These are phyloP conservation scores for Talaromyces sp. DNA, from an alignment of 2,329 filamentous ascomycete species.

Conservation along the genomic window DNA sequence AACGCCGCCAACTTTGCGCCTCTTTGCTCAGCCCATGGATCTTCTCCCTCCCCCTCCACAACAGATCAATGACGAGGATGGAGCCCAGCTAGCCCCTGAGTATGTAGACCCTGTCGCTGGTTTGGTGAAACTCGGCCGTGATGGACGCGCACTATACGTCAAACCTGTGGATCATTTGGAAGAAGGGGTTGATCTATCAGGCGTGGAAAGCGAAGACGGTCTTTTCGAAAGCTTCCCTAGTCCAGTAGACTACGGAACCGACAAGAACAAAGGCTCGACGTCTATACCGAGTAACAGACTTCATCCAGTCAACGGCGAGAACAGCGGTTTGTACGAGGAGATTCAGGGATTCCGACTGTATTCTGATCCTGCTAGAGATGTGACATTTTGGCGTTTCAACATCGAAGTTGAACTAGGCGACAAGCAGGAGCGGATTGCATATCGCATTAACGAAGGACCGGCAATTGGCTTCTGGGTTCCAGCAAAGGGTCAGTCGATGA, in stretches of 20 bases:
- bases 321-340: slow-evolving; percentile 74
- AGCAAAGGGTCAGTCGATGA: slow-evolving; percentile 79
- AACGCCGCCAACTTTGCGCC: slow-evolving; percentile 67
- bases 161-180: slow-evolving; percentile 83
- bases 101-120: slow-evolving; percentile 88
- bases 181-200: slow-evolving; percentile 73
- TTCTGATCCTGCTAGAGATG: slow-evolving; percentile 74
- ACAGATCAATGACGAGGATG: slow-evolving; percentile 59
- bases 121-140: slow-evolving; percentile 77
- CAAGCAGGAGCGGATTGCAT: slow-evolving; percentile 80
- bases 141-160: slow-evolving; percentile 82
- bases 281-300: slow-evolving; percentile 48
- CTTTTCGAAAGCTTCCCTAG: slow-evolving; percentile 68
- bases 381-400: slow-evolving; percentile 97
- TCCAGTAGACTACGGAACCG: slow-evolving; percentile 40
- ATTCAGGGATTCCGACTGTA: slow-evolving; percentile 79
- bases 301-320: slow-evolving; percentile 66
- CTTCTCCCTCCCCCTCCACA: slow-evolving; percentile 73
- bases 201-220: slow-evolving; percentile 73
- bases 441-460: slow-evolving; percentile 90
- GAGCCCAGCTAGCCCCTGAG: slow-evolving; percentile 63
- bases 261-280: slow-evolving; percentile 27
- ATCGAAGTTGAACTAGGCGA: slow-evolving; percentile 82
- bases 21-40: slow-evolving; percentile 85
- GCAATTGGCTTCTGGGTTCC: slow-evolving; percentile 94